Percentiles rank a stretch among this genome's conserved stretches.
Evolutionary conservation across 2,329 filamentous ascomycete species (phyloP).

Genomic region (Botrytis elliptica): DNA sequence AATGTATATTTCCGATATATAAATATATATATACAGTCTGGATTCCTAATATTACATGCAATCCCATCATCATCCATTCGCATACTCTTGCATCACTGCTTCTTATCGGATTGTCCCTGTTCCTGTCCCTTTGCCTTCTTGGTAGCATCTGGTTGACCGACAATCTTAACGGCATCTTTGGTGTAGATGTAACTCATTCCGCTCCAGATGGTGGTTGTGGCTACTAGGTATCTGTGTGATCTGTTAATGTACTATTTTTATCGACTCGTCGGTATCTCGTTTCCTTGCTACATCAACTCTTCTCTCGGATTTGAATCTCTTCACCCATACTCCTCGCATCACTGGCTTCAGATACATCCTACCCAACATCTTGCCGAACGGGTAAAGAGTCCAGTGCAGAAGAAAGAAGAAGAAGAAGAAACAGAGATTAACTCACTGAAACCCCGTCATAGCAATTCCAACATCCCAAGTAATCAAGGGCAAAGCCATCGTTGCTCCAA

Average conservation of each 20-base stretch:
- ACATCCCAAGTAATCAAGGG: conserved; percentile 68
- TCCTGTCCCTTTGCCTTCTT: conserved; percentile 22
- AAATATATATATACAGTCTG: conserved; percentile 1
- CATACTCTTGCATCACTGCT: background rate
- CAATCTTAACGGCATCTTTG: conserved; percentile 88
- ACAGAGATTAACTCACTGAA: conserved; percentile 56
- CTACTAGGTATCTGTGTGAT: conserved; percentile 68
- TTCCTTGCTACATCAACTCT: too few species aligned
- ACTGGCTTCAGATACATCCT: background rate
- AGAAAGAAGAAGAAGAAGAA: background rate
- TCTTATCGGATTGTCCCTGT: background rate
- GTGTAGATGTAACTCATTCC: conserved; percentile 88
- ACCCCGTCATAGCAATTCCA: conserved; percentile 53
- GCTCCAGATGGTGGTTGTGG: conserved; percentile 88
- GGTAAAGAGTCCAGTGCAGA: too few species aligned
- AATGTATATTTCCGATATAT: background rate
- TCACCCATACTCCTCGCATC: background rate
- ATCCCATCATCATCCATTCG: background rate
- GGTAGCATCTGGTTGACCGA: conserved; percentile 45
- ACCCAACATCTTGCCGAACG: too few species aligned
- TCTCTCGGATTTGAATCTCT: too few species aligned
- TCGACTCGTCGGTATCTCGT: background rate
- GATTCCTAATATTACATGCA: background rate
- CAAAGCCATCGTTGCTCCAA: conserved; percentile 79
- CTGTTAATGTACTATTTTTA: conserved; percentile 34